Base-by-base conservation (phyloP, 169 alveolate species). In the Cryptosporidium sp. region DNA sequence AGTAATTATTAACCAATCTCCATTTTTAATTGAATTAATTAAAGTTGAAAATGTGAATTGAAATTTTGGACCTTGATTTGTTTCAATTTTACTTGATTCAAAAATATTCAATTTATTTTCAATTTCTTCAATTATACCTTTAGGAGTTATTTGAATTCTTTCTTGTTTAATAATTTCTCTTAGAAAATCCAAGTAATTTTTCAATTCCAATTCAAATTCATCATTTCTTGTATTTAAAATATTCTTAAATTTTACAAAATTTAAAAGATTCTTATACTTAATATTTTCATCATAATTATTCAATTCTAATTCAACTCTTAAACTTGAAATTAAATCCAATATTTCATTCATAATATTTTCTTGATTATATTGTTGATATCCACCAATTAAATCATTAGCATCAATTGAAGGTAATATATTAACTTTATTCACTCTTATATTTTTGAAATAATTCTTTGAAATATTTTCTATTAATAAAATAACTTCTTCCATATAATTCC, bases 1-100 rank as follows among this genome's bases (percentile, higher is more conserved):
- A 65, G 94, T 97, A 67, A 98, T 85, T 31, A 97, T 92, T 35
- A 97, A 92, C 98, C 99, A 96, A 69, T 95, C 95, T 7, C 99
- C 99, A 26, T 92, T 89, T 75, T 94, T 94, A 37, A 98, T 95
- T 6, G 99, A 95, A 84, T 93, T 91, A 14, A 97, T 94, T 9
- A 85, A 53, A 9, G 75, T 53, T 85, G 92, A 61, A n/a, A 42
- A 80, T 21, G 58, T 48, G 58, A 45, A 80, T 1, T 80, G 69
- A 31, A 80, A 80, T 12, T 80, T 60, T 8, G 70, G 70, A 21
- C 85, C 84, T 31, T 67, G 18, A 5, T 26, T 14, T 44, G 21
- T 10, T 0, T 53, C 29, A 33, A 12, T 9, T 7, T 45, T 85
- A 1, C 31, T 44, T 18, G 37, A 21, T 3, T 80, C 75, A 42